Evolutionary conservation across 768 basidiomycete species (phyloP).

Genomic region (Mrakia hoshinonis): DNA sequence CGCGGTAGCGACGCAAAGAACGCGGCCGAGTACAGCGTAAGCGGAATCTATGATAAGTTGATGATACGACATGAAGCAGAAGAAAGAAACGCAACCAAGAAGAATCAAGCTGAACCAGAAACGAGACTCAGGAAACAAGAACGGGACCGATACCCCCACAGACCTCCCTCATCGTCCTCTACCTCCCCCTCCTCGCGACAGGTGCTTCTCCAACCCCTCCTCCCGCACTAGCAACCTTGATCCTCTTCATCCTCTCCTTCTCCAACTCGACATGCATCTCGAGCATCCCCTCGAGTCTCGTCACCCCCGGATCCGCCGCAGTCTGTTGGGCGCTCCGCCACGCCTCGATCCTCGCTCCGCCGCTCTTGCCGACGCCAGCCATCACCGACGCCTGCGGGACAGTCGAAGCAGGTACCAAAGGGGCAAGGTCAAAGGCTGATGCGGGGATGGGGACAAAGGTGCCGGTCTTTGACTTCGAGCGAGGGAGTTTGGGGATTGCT

Average conservation of each 20-base stretch:
- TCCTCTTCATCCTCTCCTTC: conserved; percentile 10
- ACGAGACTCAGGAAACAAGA: too few relatives aligned
- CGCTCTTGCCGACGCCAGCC: not conserved
- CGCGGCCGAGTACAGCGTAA: too few relatives aligned
- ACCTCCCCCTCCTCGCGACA: too few relatives aligned
- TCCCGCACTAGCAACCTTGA: not conserved
- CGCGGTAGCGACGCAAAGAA: too few relatives aligned
- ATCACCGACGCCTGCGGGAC: not conserved
- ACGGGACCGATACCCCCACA: too few relatives aligned
- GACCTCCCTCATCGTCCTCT: too few relatives aligned
- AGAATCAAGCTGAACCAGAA: too few relatives aligned
- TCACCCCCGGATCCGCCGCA: not conserved
- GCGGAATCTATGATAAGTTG: too few relatives aligned
- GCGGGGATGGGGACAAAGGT: not conserved
- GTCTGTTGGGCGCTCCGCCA: not conserved
- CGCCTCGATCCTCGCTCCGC: not conserved
- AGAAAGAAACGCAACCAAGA: too few relatives aligned
- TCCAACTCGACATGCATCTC: conserved; percentile 2
- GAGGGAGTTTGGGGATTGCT: not conserved
- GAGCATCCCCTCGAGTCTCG: not conserved
- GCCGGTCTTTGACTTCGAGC: not conserved
- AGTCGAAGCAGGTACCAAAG: too few relatives aligned
- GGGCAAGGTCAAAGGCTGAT: not conserved
- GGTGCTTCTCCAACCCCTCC: not conserved
- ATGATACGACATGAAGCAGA: too few relatives aligned